These are phyloP conservation scores for Papiliotrema fonsecae DNA, from an alignment of 1,284 basidiomycete genomes.

Conservation along the genomic window DNA sequence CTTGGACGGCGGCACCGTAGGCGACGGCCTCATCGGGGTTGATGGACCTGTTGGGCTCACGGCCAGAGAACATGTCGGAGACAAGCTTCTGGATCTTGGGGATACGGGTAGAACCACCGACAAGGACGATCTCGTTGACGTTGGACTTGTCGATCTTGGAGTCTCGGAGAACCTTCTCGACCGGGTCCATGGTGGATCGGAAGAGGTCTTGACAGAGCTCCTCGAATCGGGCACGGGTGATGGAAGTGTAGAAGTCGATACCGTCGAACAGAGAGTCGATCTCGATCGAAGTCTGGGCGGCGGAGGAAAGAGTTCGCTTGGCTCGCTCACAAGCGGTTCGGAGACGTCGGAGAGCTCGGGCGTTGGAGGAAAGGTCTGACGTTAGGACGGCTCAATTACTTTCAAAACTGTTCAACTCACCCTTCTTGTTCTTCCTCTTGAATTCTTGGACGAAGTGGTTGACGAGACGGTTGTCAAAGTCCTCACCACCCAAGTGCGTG, in stretches of 20 bases:
- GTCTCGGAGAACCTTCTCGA: constrained; percentile 97
- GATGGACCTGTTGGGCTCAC: constrained; percentile 92
- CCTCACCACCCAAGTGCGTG: constrained; percentile 97
- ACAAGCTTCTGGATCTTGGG: constrained; percentile 97
- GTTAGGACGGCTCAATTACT: constrained; percentile 21
- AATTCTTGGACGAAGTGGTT: constrained; percentile 98
- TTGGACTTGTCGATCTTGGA: constrained; percentile 95
- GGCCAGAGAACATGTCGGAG: constrained; percentile 97
- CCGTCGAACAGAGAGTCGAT: constrained; percentile 98
- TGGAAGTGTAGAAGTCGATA: constrained; percentile 96
- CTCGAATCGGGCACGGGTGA: constrained; percentile 98
- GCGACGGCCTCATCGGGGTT: constrained; percentile 99
- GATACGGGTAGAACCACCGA: constrained; percentile 98
- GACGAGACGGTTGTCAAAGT: constrained; percentile 97
- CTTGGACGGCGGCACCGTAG: constrained; percentile 98
- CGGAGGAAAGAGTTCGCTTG: constrained; percentile 96
- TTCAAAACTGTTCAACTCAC: constrained; percentile 49
- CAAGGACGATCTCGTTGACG: constrained; percentile 93
- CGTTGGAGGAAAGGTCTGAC: constrained; percentile 78
- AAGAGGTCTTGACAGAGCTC: constrained; percentile 97
- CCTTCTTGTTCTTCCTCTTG: constrained; percentile 93
- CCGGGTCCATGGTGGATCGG: constrained; percentile 93
- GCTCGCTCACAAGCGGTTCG: constrained; percentile 98
- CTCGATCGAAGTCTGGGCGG: constrained; percentile 93
- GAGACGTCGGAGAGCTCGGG: constrained; percentile 94